Conservation (phyloP, 2,329 filamentous ascomycete genomes). For the Epichloe amarillans region DNA sequence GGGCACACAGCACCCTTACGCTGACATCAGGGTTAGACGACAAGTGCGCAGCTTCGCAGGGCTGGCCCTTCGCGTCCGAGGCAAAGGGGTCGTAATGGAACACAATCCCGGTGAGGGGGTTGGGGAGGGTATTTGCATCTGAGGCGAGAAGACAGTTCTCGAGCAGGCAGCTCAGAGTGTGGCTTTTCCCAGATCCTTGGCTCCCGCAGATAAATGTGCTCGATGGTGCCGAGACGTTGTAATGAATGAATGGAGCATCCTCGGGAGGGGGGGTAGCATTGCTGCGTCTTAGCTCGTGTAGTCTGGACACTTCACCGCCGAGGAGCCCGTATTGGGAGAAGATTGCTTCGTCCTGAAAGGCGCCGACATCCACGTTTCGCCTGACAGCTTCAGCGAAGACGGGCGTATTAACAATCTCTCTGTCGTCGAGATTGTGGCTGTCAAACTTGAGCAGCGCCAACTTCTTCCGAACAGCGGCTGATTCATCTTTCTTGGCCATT, state of each 20-base stretch:
- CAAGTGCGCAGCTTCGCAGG: constrained; percentile 48
- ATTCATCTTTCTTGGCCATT: neutral
- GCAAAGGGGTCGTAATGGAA: constrained; percentile 52
- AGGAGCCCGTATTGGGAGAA: constrained; percentile 12
- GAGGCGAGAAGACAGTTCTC: constrained; percentile 43
- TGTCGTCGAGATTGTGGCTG: constrained; percentile 1
- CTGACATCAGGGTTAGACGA: constrained; percentile 27
- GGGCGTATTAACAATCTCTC: constrained; percentile 7
- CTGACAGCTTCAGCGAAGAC: constrained; percentile 10
- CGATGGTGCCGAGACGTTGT: constrained; percentile 36
- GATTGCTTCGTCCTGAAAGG: neutral
- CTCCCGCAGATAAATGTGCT: constrained; percentile 52
- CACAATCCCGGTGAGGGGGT: constrained; percentile 44
- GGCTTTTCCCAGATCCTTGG: constrained; percentile 51
- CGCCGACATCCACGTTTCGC: neutral
- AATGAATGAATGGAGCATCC: constrained; percentile 23
- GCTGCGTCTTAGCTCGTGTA: neutral
- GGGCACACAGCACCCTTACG: constrained; percentile 40
- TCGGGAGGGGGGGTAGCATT: neutral
- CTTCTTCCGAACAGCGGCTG: neutral
- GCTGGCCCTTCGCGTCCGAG: constrained; percentile 30
- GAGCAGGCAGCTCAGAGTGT: constrained; percentile 41
- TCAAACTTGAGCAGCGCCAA: neutral
- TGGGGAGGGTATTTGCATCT: constrained; percentile 29
- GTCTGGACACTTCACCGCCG: constrained; percentile 5